These are phyloP conservation scores for Vigna trinervia DNA, from an alignment of 306 rosid species.

Conservation along the genomic window DNA sequence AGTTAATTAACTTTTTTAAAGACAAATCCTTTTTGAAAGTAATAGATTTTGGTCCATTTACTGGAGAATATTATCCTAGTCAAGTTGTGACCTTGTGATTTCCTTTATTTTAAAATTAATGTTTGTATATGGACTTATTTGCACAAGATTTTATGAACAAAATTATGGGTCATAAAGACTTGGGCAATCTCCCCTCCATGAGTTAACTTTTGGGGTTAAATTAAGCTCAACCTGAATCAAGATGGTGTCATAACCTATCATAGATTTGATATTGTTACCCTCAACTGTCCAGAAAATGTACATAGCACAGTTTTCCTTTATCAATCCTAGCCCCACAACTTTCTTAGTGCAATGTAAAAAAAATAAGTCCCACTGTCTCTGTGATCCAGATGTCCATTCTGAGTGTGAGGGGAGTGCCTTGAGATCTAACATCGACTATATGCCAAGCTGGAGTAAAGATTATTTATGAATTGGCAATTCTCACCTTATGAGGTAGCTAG, in stretches of 20 bases:
- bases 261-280: neutral
- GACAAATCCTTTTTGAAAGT: conserved; percentile 2
- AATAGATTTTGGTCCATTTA: conserved; percentile 30
- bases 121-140: conserved; percentile 42
- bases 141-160: neutral
- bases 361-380: neutral
- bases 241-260: neutral
- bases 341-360: conserved; percentile 2
- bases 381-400: neutral
- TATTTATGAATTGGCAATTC: neutral
- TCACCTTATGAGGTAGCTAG: neutral
- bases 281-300: neutral
- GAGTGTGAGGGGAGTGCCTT: neutral
- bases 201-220: neutral
- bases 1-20: conserved; percentile 31
- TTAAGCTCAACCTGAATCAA: neutral
- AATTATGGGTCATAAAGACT: neutral
- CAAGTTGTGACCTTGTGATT: conserved; percentile 17
- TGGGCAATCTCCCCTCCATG: neutral
- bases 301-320: neutral
- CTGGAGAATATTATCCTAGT: conserved; percentile 27
- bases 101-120: conserved; percentile 36
- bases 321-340: neutral
- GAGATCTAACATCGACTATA: neutral
- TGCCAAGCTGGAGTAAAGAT: neutral